Evolutionary conservation across 1,284 basidiomycete genomes (phyloP).

Genomic region (Apiotrichum domesticum): DNA sequence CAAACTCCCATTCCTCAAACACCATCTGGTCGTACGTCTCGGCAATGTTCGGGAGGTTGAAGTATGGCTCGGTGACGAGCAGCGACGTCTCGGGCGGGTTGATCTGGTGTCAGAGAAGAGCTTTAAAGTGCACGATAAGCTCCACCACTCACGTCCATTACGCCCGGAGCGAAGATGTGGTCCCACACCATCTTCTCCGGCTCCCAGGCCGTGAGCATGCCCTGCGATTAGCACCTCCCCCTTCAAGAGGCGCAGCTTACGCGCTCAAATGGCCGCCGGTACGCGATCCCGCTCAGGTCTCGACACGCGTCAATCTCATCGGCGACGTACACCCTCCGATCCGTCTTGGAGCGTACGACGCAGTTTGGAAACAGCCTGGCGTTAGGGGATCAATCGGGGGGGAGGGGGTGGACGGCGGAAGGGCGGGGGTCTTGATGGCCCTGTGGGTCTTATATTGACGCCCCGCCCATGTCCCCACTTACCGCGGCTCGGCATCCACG

Average conservation of each 20-base stretch:
- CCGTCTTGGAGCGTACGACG: slow-evolving; percentile 69
- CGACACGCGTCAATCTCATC: slow-evolving; percentile 69
- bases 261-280: slow-evolving; percentile 77
- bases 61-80: slow-evolving; percentile 86
- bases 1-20: slow-evolving; percentile 93
- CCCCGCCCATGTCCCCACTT: slow-evolving; percentile 2
- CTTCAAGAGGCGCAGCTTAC: slow-evolving; percentile 45
- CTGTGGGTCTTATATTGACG: too few relatives aligned
- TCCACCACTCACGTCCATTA: slow-evolving; percentile 56
- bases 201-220: slow-evolving; percentile 86
- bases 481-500: slow-evolving; percentile 40
- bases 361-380: slow-evolving; percentile 68
- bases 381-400: too few relatives aligned
- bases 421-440: neutral
- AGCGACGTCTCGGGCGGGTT: slow-evolving; percentile 65
- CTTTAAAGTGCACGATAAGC: neutral
- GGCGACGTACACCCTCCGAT: slow-evolving; percentile 70
- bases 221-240: slow-evolving; percentile 51
- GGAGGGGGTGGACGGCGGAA: too few relatives aligned
- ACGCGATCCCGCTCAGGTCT: slow-evolving; percentile 71
- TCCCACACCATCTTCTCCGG: slow-evolving; percentile 88
- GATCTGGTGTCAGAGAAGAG: slow-evolving; percentile 50
- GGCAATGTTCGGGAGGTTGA: slow-evolving; percentile 84
- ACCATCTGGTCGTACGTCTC: slow-evolving; percentile 88
- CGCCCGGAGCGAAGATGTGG: slow-evolving; percentile 64